phyloP scores from a whole-genome alignment of 352 stramenopile species.

The Pythium volutum region DNA sequence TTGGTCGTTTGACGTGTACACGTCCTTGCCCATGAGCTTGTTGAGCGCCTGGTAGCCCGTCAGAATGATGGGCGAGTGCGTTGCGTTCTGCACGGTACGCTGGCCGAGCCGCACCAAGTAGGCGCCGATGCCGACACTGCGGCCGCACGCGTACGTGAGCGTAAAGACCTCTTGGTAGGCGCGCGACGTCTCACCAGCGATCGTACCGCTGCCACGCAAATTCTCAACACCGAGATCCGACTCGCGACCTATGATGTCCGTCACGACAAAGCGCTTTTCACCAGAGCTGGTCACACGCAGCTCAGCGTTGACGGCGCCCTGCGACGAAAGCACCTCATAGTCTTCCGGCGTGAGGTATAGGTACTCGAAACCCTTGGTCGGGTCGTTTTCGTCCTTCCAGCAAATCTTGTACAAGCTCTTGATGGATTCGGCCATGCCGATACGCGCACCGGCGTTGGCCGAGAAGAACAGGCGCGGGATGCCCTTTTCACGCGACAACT shows the following conservation, averaged over 20 bases:
- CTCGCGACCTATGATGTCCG: conserved; percentile 98
- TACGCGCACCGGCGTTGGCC: conserved; percentile 98
- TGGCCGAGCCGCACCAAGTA: conserved; percentile 99
- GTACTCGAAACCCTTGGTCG: conserved; percentile 98
- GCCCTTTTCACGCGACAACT: conserved; percentile 90
- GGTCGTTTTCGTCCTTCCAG: conserved; percentile 96
- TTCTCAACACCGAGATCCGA: conserved; percentile 99
- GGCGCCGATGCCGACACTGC: conserved; percentile 99
- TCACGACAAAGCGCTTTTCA: conserved; percentile 92
- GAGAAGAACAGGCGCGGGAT: conserved; percentile 98
- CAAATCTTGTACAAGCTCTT: conserved; percentile 98
- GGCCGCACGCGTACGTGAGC: conserved; percentile 98
- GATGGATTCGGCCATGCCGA: conserved; percentile 98
- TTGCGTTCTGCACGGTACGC: conserved; percentile 98
- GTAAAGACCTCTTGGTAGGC: conserved; percentile 99
- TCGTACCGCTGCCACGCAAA: conserved; percentile 97
- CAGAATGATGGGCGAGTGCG: conserved; percentile 98
- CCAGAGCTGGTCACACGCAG: conserved; percentile 56
- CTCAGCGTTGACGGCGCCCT: conserved; percentile 89
- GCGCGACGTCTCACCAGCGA: conserved; percentile 98
- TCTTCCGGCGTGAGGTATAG: conserved; percentile 95
- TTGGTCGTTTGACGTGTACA: conserved; percentile 99
- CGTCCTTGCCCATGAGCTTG: conserved; percentile 99
- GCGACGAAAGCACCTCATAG: conserved; percentile 90
- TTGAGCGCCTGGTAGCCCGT: conserved; percentile 99